Base-by-base conservation (phyloP, 345 rosid species). In the Syzygium jambos region DNA sequence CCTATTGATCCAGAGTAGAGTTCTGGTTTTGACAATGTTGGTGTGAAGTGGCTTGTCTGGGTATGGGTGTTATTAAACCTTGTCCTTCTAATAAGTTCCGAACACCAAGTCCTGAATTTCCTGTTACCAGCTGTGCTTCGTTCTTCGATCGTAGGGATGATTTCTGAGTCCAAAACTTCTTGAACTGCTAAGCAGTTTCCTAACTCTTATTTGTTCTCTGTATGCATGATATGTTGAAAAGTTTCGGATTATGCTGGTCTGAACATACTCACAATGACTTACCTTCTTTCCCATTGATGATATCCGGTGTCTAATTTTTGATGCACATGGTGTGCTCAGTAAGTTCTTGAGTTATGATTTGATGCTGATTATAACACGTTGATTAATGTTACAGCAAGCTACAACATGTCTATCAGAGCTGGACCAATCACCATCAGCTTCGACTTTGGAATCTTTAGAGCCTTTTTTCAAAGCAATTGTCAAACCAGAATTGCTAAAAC, bases 381-480 rank as follows among this genome's bases (percentile, higher is more conserved):
- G 55, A 59, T 78, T 88, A 84, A 52, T 86, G 88, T 85, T 91
- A 90, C 96, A 98, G 99, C 98, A 98, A 96, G 98, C 98, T 88
- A 91, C 94, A 77, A 85, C 93, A 88, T 95, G 94, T 87, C 99
- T 98, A 88, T 90, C 95, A 73, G 98, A 96, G 95, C 91, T 95
- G 92, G 96, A 95, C 54, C 99, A 98, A 89, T 95, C 97, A 15
- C 98, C 98, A 84, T 91, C 95, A 53, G 88, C 95, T 80, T 84
- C 96, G 85, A 90, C 94, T 51, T 90, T 95, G 88, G 94, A 95
- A 91, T 94, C 94, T 65, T 94, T 96, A 92, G 94, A 95, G 87
- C 99, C 98, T 89, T 95, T 98, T 85, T 92, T 95, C 78, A 90
- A 93, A 89, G 95, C 97, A 85, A 91, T 98, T 91, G 94, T 96